phyloP scores from a whole-genome alignment of 1,139 yeast species.

The Taphrina confusa region DNA sequence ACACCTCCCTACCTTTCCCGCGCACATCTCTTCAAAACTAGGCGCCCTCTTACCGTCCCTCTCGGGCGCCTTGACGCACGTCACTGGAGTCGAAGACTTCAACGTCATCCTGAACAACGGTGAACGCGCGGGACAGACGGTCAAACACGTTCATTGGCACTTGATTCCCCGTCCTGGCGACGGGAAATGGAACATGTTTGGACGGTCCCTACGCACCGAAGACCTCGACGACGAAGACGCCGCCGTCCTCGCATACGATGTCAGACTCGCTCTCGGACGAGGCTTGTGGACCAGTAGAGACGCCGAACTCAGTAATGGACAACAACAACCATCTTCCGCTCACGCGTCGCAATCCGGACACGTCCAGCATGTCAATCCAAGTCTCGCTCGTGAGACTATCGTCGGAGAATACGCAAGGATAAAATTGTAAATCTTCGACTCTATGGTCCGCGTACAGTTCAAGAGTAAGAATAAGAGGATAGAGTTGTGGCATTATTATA shows the following conservation, averaged over 20 bases:
- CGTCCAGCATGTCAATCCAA: not conserved
- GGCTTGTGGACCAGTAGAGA: slow-evolving; percentile 12
- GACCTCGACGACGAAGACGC: slow-evolving; percentile 32
- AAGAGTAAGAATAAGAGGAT: too few species aligned
- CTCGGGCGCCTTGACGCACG: slow-evolving; percentile 69
- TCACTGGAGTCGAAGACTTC: slow-evolving; percentile 72
- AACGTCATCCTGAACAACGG: slow-evolving; percentile 87
- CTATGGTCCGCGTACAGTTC: too few species aligned
- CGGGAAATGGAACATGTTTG: slow-evolving; percentile 40
- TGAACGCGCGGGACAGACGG: slow-evolving; percentile 82
- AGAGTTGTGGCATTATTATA: not conserved
- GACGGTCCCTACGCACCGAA: slow-evolving; percentile 6
- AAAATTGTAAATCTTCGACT: not conserved
- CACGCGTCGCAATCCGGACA: too few species aligned
- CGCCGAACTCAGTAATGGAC: slow-evolving; percentile 6
- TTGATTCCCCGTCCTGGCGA: slow-evolving; percentile 80
- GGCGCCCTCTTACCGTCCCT: slow-evolving; percentile 82
- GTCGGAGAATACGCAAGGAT: slow-evolving; percentile 3
- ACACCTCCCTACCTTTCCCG: slow-evolving; percentile 86
- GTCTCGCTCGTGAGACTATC: not conserved
- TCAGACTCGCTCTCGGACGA: slow-evolving; percentile 20
- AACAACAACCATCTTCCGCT: not conserved
- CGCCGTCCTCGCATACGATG: slow-evolving; percentile 10
- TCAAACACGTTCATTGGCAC: slow-evolving; percentile 95
- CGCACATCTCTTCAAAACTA: slow-evolving; percentile 60